A percentile compares a stretch with the other conserved stretches of the same genome.
phyloP scores from a whole-genome alignment of 192 early-diverging fungal genomes.

The Thoreauomyces humboldtii region DNA sequence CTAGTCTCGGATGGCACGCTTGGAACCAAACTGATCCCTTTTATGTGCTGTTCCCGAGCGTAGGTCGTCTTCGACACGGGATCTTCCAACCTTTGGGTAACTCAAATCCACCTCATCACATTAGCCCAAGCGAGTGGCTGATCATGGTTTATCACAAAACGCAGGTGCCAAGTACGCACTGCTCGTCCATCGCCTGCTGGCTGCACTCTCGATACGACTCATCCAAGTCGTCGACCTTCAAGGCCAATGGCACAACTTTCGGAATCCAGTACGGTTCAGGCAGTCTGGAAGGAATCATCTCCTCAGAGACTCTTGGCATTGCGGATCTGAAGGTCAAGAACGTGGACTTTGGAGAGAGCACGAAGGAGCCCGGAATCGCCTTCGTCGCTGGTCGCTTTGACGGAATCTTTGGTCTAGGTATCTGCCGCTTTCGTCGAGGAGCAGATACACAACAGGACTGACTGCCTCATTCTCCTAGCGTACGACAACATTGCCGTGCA shows the following conservation, averaged over 20 bases:
- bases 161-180: constrained; percentile 92
- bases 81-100: constrained; percentile 96
- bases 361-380: constrained; percentile 92
- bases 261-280: constrained; percentile 93
- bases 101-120: too few relatives aligned
- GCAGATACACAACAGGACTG: neutral
- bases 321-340: constrained; percentile 68
- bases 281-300: constrained; percentile 91
- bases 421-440: too few relatives aligned
- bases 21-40: too few relatives aligned
- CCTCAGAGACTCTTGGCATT: constrained; percentile 71
- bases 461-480: neutral
- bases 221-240: constrained; percentile 72
- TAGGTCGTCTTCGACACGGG: constrained; percentile 96
- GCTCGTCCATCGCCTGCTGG: constrained; percentile 94
- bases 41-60: too few relatives aligned
- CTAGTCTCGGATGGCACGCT: too few relatives aligned
- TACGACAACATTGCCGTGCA: constrained; percentile 77
- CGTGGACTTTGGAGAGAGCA: constrained; percentile 93
- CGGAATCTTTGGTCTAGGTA: constrained; percentile 92
- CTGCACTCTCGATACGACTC: constrained; percentile 88
- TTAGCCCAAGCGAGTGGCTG: constrained; percentile 91
- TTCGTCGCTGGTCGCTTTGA: constrained; percentile 96
- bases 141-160: too few relatives aligned
- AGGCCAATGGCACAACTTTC: constrained; percentile 91